phyloP scores from a whole-genome alignment of 2,329 filamentous ascomycete species.

The Neopestalotiopsis sp. region DNA sequence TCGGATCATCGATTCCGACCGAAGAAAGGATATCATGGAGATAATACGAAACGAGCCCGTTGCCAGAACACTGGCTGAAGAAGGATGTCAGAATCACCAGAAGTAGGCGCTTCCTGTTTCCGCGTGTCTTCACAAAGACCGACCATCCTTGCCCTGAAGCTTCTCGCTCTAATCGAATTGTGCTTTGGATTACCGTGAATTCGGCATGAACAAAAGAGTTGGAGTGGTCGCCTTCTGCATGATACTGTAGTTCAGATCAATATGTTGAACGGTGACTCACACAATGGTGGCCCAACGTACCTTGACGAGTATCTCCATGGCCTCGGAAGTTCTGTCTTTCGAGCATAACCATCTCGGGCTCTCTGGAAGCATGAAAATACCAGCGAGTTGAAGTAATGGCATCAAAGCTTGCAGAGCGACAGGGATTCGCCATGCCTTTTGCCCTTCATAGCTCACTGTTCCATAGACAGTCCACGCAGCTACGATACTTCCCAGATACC shows the following conservation, averaged over 20 bases:
- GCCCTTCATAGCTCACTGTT: not conserved
- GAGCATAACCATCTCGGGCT: constrained; percentile 6
- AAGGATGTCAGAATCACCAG: not conserved
- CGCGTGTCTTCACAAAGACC: not conserved
- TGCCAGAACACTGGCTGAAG: constrained; percentile 23
- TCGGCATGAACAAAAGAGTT: not conserved
- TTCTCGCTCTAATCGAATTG: constrained; percentile 3
- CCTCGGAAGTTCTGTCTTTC: constrained; percentile 14
- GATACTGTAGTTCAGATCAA: constrained; percentile 5
- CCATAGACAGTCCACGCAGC: constrained; percentile 13
- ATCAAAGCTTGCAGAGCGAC: constrained; percentile 2
- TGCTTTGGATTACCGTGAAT: not conserved
- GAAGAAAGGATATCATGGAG: not conserved
- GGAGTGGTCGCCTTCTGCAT: not conserved
- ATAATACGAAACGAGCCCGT: constrained; percentile 34
- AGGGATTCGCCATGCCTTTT: constrained; percentile 16
- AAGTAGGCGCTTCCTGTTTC: not conserved
- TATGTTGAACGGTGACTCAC: too few species aligned
- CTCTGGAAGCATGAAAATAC: not conserved
- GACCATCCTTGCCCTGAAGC: not conserved
- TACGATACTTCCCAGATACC: constrained; percentile 14
- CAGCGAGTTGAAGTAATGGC: not conserved
- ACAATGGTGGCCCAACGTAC: too few species aligned
- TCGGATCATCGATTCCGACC: not conserved
- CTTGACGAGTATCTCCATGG: not conserved